These are phyloP conservation scores for Solanum chacoense DNA, from an alignment of 305 asterid species.

Conservation along the genomic window DNA sequence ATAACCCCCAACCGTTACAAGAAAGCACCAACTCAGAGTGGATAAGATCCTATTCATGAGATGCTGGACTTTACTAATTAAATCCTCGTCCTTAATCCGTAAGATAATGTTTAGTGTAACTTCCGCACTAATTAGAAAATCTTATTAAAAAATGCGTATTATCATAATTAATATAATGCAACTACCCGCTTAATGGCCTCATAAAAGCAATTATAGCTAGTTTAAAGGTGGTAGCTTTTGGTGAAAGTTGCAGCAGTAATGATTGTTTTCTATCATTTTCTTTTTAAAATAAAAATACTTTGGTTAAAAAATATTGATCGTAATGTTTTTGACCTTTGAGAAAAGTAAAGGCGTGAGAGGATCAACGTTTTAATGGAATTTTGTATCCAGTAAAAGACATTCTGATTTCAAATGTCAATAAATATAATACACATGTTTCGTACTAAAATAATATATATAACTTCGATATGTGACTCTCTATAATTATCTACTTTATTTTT, in stretches of 20 bases:
- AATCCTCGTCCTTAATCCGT: background rate
- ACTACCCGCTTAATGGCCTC: background rate
- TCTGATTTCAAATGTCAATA: background rate
- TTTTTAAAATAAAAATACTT: background rate
- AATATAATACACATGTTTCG: background rate
- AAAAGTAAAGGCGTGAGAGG: background rate
- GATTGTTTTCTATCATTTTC: background rate
- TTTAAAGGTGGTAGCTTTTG: background rate
- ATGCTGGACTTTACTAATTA: background rate
- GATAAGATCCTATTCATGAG: background rate
- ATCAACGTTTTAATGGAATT: background rate
- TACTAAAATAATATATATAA: background rate
- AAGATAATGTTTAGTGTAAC: background rate
- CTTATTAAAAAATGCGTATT: background rate
- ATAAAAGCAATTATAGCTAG: background rate
- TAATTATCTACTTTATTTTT: background rate
- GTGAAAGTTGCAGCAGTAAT: background rate
- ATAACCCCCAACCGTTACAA: background rate
- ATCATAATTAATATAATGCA: background rate
- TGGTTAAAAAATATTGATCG: background rate
- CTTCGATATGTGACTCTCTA: background rate
- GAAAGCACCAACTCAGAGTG: background rate
- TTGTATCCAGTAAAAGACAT: background rate
- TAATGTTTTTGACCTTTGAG: background rate
- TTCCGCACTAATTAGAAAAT: background rate